These are phyloP conservation scores for Penicillium sp. DNA, from an alignment of 2,329 filamentous ascomycete genomes.

Conservation along the genomic window DNA sequence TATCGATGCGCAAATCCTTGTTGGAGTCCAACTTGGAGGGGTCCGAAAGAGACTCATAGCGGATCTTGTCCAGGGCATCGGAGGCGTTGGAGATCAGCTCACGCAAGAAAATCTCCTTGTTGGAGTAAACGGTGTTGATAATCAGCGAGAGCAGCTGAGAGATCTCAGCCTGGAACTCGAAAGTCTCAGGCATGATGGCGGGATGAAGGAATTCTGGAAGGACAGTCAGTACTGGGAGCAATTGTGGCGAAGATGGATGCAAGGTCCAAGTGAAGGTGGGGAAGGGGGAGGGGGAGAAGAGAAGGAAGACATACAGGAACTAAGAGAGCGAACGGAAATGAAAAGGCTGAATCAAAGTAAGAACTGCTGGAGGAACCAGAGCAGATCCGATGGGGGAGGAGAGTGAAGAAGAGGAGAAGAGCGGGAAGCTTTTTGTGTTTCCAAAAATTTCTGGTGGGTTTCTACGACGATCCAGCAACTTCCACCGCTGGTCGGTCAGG, in stretches of 20 bases:
- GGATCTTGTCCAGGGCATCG: slow-evolving; percentile 99
- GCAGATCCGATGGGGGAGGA: slow-evolving; percentile 16
- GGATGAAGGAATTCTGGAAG: slow-evolving; percentile 12
- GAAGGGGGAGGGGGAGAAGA: slow-evolving; percentile 13
- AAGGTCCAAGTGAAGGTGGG: slow-evolving; percentile 2
- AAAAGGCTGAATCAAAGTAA: slow-evolving; percentile 16
- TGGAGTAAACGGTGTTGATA: slow-evolving; percentile 99
- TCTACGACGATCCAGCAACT: slow-evolving; percentile 39
- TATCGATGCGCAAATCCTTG: slow-evolving; percentile 98
- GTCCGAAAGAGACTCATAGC: slow-evolving; percentile 96
- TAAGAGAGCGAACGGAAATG: slow-evolving; percentile 5
- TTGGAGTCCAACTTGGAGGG: slow-evolving; percentile 92
- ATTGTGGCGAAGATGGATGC: slow-evolving; percentile 1
- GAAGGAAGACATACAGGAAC: slow-evolving; percentile 13
- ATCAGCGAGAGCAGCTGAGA: slow-evolving; percentile 99
- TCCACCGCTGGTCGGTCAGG: slow-evolving; percentile 28
- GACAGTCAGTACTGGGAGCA: slow-evolving; percentile 4
- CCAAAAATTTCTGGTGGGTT: slow-evolving; percentile 30
- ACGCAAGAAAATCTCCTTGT: slow-evolving; percentile 99
- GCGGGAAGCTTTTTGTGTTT: slow-evolving; percentile 28
- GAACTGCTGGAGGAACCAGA: slow-evolving; percentile 20
- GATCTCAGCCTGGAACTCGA: slow-evolving; percentile 99
- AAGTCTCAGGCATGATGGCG: slow-evolving; percentile 81
- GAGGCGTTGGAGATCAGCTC: slow-evolving; percentile 98
- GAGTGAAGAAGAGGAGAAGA: slow-evolving; percentile 16